Evolutionary conservation across 345 rosid genomes (phyloP).

Genomic region (Iberis pinnata): DNA sequence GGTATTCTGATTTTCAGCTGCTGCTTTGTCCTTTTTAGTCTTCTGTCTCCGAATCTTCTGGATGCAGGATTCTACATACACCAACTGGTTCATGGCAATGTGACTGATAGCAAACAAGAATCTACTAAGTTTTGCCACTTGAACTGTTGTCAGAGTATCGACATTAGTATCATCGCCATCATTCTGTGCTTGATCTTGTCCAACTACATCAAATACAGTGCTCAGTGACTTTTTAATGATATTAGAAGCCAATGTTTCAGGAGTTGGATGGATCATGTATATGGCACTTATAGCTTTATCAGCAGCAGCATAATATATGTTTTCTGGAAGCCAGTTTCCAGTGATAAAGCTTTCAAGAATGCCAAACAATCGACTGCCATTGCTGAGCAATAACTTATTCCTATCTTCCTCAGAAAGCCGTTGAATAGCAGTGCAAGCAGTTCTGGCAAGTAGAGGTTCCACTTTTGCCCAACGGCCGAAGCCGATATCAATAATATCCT

Average conservation of each 20-base stretch:
- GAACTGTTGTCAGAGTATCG: slow-evolving; percentile 45
- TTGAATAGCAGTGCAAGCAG: slow-evolving; percentile 82
- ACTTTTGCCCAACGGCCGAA: slow-evolving; percentile 99
- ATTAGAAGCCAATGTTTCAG: slow-evolving; percentile 68
- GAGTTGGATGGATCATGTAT: slow-evolving; percentile 78
- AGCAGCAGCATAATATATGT: slow-evolving; percentile 79
- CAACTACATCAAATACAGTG: slow-evolving; percentile 46
- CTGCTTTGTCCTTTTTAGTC: slow-evolving; percentile 43
- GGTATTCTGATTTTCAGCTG: slow-evolving; percentile 34
- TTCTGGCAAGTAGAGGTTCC: slow-evolving; percentile 89
- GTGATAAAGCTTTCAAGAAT: slow-evolving; percentile 70
- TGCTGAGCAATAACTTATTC: slow-evolving; percentile 60
- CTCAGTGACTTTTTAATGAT: slow-evolving; percentile 60
- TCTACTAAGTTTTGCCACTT: slow-evolving; percentile 73
- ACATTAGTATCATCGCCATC: slow-evolving; percentile 27
- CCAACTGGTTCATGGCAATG: slow-evolving; percentile 91
- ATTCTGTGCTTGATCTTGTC: slow-evolving; percentile 41
- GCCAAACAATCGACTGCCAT: slow-evolving; percentile 64
- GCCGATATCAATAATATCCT: slow-evolving; percentile 94
- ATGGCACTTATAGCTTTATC: slow-evolving; percentile 85
- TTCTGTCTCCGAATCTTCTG: slow-evolving; percentile 85
- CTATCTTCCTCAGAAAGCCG: slow-evolving; percentile 78
- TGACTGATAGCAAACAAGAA: slow-evolving; percentile 76
- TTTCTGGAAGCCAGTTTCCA: slow-evolving; percentile 84
- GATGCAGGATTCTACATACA: slow-evolving; percentile 78